Evolutionary conservation across 148 eudicot genomes (phyloP), one percentile per base, ranked within the genome.

Genomic region (Cornus controversa): DNA sequence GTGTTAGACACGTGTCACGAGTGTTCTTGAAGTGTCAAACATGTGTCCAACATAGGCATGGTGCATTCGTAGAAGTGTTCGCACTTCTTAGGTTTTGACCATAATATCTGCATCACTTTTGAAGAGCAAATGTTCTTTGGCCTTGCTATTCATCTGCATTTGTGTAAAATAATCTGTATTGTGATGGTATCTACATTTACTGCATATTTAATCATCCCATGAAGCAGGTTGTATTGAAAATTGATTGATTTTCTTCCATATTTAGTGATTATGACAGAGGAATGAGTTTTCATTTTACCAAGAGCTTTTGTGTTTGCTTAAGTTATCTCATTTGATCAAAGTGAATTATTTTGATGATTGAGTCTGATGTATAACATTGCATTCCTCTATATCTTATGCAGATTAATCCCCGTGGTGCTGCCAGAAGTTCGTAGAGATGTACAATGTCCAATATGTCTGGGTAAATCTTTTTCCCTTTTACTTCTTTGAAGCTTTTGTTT

Each of bases 381-480:
- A 10, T 57, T 28, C 36, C 60, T 42, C 10, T 54, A 36, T 69
- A 60, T 73, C 54, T 25, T 81, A 70, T 86, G 83, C 91, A 89
- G 91, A 86, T 77, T 82, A 74, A 27, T 69, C 6, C 26, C 25
- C 70, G 80, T 89, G 71, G 80, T 80, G 65, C 75, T 82, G 45
- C 85, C 75, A 37, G 82, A 73, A 40, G 70, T 86, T 76, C 89
- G 89, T 29, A 86, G 78, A 71, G 75, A 82, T 78, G 89, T 86
- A 24, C 89, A 84, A 54, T 85, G 88, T 67, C 84, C 90, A 42
- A 86, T 86, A 36, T 89, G 86, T 82, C 85, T 88, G 70, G 87
- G 87, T 86, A 81, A 18, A 8, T 63, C 25, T 9, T 6, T 34
- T 42, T 20, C 26, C 26, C 1, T 31, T 60, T 28, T 66, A 24